Evolutionary conservation across 2,329 filamentous ascomycete genomes (phyloP), one percentile per base, ranked within the genome.

Genomic region (Alternaria postmessia): DNA sequence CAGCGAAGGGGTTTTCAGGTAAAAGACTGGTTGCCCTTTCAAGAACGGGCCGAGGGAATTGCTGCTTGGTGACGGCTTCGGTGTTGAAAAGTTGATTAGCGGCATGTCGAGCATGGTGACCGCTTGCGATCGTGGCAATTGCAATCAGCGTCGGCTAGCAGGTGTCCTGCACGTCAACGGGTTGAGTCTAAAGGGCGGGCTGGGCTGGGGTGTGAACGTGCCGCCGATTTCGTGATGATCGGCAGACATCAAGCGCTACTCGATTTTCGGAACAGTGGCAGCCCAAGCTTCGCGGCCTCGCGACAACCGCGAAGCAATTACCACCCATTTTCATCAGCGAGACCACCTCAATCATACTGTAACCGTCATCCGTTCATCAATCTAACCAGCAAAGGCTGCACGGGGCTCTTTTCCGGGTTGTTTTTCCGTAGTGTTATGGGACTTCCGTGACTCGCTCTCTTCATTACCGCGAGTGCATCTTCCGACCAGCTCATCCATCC

Each of bases 401-500:
- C 49, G 44, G 54, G 41, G 36, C 65, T 55, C 36, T 53, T 60
- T 55, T 39, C 28, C 52, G 57, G 26, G 18, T 32, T 22, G 11
- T 28, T 32, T 32, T 51, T 20, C 30, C 30, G 46, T 49, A 12
- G 46, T 36, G 46, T 36, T 49, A 55, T 54, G 56, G 52, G 42
- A 59, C 53, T 57, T 54, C 51, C 51, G 53, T 59, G 65, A 62
- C 62, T 57, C 56, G 55, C 54, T 58, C 39, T 61, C 58, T 57
- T 59, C 57, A 22, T 57, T 49, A 38, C 58, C 34, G 41, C 58
- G 36, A 59, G 65, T 67, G 69, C 70, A 69, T 70, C 71, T 65
- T 71, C 73, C 72, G 70, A 74, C 36, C 66, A 72, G 22, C 59
- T 60, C 60, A 68, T 59, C 65, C 68, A 67, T 70, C 67, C 70